Evolutionary conservation across 1,284 basidiomycete genomes (phyloP).

Genomic region (Salmacisia buchloeana): DNA sequence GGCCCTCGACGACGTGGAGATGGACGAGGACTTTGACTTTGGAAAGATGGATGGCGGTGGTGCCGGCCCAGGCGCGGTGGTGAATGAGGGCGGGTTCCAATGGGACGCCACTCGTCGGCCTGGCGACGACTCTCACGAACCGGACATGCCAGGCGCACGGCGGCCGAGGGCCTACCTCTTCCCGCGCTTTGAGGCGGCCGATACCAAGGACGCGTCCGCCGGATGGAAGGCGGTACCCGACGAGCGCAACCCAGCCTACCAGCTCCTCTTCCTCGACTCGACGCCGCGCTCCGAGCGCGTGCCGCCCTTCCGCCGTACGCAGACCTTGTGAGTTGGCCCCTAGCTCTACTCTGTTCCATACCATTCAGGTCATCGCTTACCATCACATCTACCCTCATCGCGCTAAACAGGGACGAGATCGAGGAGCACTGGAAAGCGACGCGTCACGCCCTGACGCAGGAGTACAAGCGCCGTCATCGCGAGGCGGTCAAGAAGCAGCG

Average conservation of each 20-base stretch:
- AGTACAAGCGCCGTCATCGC: constrained; percentile 37
- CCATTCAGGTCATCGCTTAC: neutral
- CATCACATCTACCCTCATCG: neutral
- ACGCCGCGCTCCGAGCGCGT: neutral
- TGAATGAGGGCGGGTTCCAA: constrained; percentile 50
- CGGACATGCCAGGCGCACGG: too few relatives aligned
- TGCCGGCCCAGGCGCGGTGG: constrained; percentile 54
- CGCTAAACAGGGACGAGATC: constrained; percentile 16
- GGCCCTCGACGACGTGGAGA: constrained; percentile 53
- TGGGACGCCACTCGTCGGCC: too few relatives aligned
- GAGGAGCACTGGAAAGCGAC: constrained; percentile 22
- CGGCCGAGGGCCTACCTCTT: neutral
- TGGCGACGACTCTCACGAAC: too few relatives aligned
- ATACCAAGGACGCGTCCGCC: neutral
- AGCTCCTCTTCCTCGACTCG: neutral
- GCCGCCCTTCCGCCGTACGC: neutral
- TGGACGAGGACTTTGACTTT: constrained; percentile 65
- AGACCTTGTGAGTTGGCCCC: neutral
- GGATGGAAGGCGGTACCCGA: neutral
- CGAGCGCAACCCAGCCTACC: neutral
- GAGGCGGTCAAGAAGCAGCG: constrained; percentile 36
- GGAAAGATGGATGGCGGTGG: constrained; percentile 42
- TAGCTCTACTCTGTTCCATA: neutral
- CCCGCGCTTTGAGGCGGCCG: neutral
- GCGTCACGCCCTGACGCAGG: constrained; percentile 27